Evolutionary conservation across 139 green algal species (phyloP), one percentile per base, ranked within the genome.

Genomic region (Micractinium sp.): DNA sequence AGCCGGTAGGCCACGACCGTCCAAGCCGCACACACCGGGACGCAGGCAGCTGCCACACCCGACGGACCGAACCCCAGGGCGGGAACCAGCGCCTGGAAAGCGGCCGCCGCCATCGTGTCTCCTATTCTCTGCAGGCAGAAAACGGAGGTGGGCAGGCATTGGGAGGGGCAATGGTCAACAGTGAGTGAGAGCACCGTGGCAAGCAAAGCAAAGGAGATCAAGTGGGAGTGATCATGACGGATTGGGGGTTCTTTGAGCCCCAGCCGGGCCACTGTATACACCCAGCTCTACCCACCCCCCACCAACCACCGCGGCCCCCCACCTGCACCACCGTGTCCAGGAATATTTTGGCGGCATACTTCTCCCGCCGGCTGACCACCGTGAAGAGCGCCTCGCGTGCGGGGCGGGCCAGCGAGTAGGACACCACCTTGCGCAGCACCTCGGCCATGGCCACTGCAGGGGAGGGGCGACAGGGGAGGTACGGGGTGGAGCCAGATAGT

Each of bases 381-480:
- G 96, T 98, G 92, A 96, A 98, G 47, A 98, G 87, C 23, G 95
- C 85, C 92, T 98, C 95, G 0, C 96, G 86, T 0, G 94, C 93
- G 12, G 96, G 96, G 29, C 95, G 85, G 2, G 93, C 91, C 29
- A 97, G 67, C 5, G 89, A 86, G 79, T 98, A 97, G 2, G 88
- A 92, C 66, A 95, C 41, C 56, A 96, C 85, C 90, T 97, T 97
- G 38, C 95, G 92, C 47, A 94, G 29, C 12, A 96, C 88, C 66
- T 97, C 95, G 16, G 82, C 92, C 22, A 69, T 23, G 0, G 90
- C 92, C 22, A 97, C 92, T 29, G 90, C 69, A 14, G 61, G 29
- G 22, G 36, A 3, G 56, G 31, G 60, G n/a, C 35, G 78, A 33
- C 16, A 3, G 73, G 73, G 73, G 47, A 56, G 47, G 47, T 5